A percentile compares a stretch with the other conserved stretches of the same genome.
Conservation (phyloP, 2,329 filamentous ascomycete genomes). For the Orbilia javanica region DNA sequence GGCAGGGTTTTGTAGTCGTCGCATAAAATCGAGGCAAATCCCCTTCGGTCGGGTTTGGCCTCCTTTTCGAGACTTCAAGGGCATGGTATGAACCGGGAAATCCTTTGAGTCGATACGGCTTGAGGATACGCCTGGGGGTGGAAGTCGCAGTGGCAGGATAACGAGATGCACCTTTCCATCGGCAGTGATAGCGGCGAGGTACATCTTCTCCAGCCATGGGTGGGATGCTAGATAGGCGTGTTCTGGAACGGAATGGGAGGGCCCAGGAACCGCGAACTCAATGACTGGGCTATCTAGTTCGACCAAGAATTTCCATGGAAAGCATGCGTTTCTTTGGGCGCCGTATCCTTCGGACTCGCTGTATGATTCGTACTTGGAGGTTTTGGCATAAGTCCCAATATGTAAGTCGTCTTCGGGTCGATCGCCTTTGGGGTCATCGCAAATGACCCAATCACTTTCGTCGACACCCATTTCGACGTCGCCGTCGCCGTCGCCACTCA, state of each 20-base stretch:
- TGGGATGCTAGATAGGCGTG: background rate
- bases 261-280: conserved; percentile 28
- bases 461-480: background rate
- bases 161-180: conserved; percentile 23
- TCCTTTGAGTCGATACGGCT: background rate
- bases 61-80: background rate
- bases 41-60: conserved; percentile 24
- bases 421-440: background rate
- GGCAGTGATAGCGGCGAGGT: conserved; percentile 30
- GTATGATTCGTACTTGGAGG: conserved; percentile 26
- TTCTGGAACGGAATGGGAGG: background rate
- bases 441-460: background rate
- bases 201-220: conserved; percentile 30
- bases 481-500: background rate
- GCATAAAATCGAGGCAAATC: conserved; percentile 37
- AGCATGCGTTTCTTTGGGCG: conserved; percentile 23
- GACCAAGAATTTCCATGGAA: conserved; percentile 45
- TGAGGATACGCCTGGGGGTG: conserved; percentile 36
- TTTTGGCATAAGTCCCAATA: background rate
- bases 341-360: conserved; percentile 30
- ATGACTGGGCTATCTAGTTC: conserved; percentile 30
- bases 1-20: background rate
- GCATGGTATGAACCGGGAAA: conserved; percentile 29
- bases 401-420: background rate
- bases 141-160: conserved; percentile 30